A percentile compares a stretch with the other conserved stretches of the same genome.
Evolutionary conservation across 2,329 filamentous ascomycete genomes (phyloP).

Genomic region (Aspergillus sp.): DNA sequence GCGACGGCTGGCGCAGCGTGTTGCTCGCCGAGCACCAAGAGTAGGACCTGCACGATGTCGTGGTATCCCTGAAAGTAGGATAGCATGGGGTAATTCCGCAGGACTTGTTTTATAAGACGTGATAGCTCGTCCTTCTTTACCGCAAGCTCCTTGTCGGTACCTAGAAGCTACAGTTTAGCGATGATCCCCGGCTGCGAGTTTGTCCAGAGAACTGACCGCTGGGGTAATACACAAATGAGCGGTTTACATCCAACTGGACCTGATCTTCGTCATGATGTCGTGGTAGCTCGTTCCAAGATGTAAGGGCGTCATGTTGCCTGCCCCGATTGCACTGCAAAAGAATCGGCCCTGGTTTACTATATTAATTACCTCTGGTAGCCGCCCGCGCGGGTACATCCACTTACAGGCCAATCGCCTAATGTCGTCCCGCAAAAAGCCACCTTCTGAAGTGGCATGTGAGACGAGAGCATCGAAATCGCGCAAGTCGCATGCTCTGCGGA

Average conservation of each 20-base stretch:
- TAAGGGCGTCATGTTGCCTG: conserved; percentile 10
- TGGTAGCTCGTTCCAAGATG: conserved; percentile 54
- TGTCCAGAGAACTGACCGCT: conserved; percentile 46
- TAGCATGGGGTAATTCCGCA: conserved; percentile 72
- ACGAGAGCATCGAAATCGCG: conserved; percentile 50
- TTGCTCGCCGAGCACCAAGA: conserved; percentile 66
- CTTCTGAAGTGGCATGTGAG: conserved; percentile 50
- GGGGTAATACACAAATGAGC: conserved; percentile 97
- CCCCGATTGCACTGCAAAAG: conserved; percentile 34
- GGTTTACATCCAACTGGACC: conserved; percentile 82
- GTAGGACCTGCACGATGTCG: conserved; percentile 92
- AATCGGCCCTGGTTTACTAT: conserved; percentile 36
- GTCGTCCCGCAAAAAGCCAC: conserved; percentile 58
- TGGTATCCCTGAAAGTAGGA: conserved; percentile 98
- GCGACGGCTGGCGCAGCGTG: conserved; percentile 56
- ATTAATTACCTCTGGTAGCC: conserved; percentile 7
- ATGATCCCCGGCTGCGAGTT: neutral
- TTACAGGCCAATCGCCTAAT: conserved; percentile 69
- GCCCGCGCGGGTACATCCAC: conserved; percentile 28
- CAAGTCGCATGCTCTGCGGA: conserved; percentile 52
- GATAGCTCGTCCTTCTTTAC: conserved; percentile 67
- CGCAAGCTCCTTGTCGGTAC: conserved; percentile 59
- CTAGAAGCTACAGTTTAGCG: conserved; percentile 31
- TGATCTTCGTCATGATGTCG: conserved; percentile 83
- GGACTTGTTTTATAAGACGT: conserved; percentile 66